Evolutionary conservation across 257 asterid genomes (phyloP).

Genomic region (Striga asiatica): DNA sequence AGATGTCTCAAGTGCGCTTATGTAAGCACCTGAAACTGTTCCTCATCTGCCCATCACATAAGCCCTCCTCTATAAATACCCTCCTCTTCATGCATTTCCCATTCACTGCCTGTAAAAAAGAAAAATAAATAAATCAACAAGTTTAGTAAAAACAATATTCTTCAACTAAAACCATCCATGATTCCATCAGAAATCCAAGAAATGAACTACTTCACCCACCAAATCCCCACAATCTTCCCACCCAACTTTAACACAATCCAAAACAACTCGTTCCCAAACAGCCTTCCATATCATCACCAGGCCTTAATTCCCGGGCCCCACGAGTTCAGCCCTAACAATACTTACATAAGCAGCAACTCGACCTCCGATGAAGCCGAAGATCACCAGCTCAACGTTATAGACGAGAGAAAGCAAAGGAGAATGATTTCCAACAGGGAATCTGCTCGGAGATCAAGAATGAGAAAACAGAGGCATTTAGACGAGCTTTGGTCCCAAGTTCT

Average conservation of each 20-base stretch:
- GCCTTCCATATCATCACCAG: slow-evolving; percentile 27
- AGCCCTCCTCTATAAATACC: slow-evolving; percentile 47
- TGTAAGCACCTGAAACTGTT: slow-evolving; percentile 36
- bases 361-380: slow-evolving; percentile 77
- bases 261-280: slow-evolving; percentile 26
- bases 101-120: slow-evolving; percentile 18
- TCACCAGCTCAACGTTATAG: slow-evolving; percentile 32
- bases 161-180: slow-evolving; percentile 16
- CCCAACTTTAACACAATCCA: slow-evolving; percentile 32
- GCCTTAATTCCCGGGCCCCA: slow-evolving; percentile 15
- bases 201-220: slow-evolving; percentile 35
- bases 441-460: slow-evolving; percentile 85
- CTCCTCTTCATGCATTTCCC: slow-evolving; percentile 30
- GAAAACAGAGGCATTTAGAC: slow-evolving; percentile 83
- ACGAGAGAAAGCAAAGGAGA: slow-evolving; percentile 70
- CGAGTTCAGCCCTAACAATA: no score
- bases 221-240: slow-evolving; percentile 31
- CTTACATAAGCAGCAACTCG: slow-evolving; percentile 52
- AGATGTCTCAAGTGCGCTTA: slow-evolving; percentile 25
- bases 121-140: slow-evolving; percentile 6
- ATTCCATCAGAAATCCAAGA: slow-evolving; percentile 39
- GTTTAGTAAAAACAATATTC: slow-evolving; percentile 10
- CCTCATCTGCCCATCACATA: slow-evolving; percentile 19
- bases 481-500: slow-evolving; percentile 74
- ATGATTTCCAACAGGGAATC: slow-evolving; percentile 91